A percentile compares a stretch with the other conserved stretches of the same genome.
These are phyloP conservation scores for Tanacetum coccineum DNA, from an alignment of 129 eudicot genomes.

Conservation along the genomic window DNA sequence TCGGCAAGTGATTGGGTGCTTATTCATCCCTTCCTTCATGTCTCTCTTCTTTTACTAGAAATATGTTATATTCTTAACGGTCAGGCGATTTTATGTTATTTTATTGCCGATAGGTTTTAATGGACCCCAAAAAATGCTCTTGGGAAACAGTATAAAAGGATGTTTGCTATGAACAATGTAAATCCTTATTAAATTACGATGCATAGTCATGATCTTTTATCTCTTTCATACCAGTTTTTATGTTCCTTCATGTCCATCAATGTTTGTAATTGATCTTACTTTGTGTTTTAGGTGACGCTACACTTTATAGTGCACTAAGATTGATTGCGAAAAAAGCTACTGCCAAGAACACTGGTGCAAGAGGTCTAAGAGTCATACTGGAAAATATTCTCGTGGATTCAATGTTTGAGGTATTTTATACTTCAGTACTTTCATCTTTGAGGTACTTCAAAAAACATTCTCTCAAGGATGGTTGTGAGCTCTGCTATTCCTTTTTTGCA, in stretches of 20 bases:
- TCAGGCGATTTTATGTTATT: background rate
- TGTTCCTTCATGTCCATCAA: background rate
- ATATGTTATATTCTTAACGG: too few species aligned
- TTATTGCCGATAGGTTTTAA: slow-evolving; percentile 50
- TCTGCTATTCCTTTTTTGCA: background rate
- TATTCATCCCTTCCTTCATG: too few species aligned
- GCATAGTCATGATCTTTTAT: background rate
- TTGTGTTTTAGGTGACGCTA: slow-evolving; percentile 60
- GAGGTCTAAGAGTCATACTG: slow-evolving; percentile 85
- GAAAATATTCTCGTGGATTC: slow-evolving; percentile 73
- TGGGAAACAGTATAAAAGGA: slow-evolving; percentile 77
- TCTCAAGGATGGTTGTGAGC: background rate
- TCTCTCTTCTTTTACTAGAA: too few species aligned
- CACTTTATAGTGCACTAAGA: slow-evolving; percentile 79
- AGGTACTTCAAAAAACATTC: background rate
- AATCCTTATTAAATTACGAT: slow-evolving; percentile 22
- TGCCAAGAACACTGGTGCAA: slow-evolving; percentile 83
- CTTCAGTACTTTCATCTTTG: background rate
- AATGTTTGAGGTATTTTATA: slow-evolving; percentile 77
- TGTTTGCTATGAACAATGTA: slow-evolving; percentile 86
- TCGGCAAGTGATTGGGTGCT: too few species aligned
- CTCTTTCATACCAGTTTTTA: background rate
- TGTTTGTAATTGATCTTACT: slow-evolving; percentile 9
- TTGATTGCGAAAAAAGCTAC: slow-evolving; percentile 79
- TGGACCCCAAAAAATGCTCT: slow-evolving; percentile 93